Base-by-base conservation (phyloP, 306 rosid species). In the Prinsepia uniflora region DNA sequence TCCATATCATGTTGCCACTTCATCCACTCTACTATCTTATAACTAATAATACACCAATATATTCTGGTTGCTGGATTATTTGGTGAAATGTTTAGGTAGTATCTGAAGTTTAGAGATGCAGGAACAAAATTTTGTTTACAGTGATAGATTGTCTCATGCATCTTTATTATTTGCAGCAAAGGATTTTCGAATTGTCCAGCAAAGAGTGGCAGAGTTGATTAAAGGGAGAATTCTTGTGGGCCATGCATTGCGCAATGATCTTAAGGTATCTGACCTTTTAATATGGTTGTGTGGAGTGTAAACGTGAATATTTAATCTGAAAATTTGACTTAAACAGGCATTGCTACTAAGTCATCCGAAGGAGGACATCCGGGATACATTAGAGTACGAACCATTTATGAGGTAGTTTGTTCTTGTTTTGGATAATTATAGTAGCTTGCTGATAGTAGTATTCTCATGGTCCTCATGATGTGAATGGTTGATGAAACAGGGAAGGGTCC, bases 311-410 rank as follows among this genome's bases (percentile, higher is more conserved):
- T 6, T 44, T 60, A 57, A 67, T 59, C 68, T 63, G 19, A 63
- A 18, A 50, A 14, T 66, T 53, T 36, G 39, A 60, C 57, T 73
- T 75, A 68, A 78, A 72, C 86, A 91, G 96, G 97, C 84, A 30
- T 86, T 94, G 67, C 83, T 94, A 45, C 77, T 94, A 81, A 89
- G 97, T 82, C 97, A 94, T 83, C 96, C 95, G 34, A 94, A 86
- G 89, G 81, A 76, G 80, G 91, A 94, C 52, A 48, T 83, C 44
- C 85, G 96, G 5, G 99, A 94, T 63, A 89, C 99, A 22, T 89
- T 90, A 0, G 92, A 91, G 75, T 91, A 91, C 68, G 87, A 82
- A 59, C 92, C 89, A 53, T 89, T 89, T 81, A 89, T 80, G 73
- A 80, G 72, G 97, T 94, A 68, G 55, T 34, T 8, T 44, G 63